Percentiles rank a stretch among this genome's conserved stretches.
These are phyloP conservation scores for Schoenoplectus triqueter DNA, from an alignment of 202 grass and related monocot genomes.

Conservation along the genomic window DNA sequence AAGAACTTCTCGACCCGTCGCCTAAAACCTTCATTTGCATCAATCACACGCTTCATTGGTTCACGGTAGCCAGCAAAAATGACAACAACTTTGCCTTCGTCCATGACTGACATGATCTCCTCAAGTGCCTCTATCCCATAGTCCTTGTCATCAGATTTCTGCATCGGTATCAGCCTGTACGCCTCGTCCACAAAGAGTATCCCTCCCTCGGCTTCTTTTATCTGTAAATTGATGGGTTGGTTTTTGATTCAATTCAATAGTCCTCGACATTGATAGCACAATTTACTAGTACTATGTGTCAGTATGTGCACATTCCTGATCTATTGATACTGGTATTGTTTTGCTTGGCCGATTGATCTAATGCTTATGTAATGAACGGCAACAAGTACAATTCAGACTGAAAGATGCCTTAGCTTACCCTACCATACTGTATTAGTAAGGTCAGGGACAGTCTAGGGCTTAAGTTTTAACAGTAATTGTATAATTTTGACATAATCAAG, in stretches of 20 bases:
- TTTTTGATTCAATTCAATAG: slow-evolving; percentile 27
- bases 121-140: slow-evolving; percentile 96
- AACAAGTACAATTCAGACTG: background rate
- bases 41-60: slow-evolving; percentile 90
- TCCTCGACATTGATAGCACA: background rate
- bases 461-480: background rate
- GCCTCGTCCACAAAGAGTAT: slow-evolving; percentile 97
- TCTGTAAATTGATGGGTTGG: slow-evolving; percentile 46
- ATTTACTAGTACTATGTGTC: background rate
- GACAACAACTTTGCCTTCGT: slow-evolving; percentile 79
- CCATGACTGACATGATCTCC: slow-evolving; percentile 99
- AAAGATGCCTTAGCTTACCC: background rate
- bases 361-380: background rate
- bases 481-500: background rate
- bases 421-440: background rate
- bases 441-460: background rate
- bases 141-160: slow-evolving; percentile 95
- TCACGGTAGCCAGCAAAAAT: slow-evolving; percentile 93
- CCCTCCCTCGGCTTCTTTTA: slow-evolving; percentile 85
- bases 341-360: slow-evolving; percentile 2
- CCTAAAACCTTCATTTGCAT: slow-evolving; percentile 89
- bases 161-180: slow-evolving; percentile 92
- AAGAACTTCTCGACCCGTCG: slow-evolving; percentile 93
- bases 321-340: background rate
- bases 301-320: background rate